These are phyloP conservation scores for Boletus sp. DNA, from an alignment of 768 basidiomycete species.

Conservation along the genomic window DNA sequence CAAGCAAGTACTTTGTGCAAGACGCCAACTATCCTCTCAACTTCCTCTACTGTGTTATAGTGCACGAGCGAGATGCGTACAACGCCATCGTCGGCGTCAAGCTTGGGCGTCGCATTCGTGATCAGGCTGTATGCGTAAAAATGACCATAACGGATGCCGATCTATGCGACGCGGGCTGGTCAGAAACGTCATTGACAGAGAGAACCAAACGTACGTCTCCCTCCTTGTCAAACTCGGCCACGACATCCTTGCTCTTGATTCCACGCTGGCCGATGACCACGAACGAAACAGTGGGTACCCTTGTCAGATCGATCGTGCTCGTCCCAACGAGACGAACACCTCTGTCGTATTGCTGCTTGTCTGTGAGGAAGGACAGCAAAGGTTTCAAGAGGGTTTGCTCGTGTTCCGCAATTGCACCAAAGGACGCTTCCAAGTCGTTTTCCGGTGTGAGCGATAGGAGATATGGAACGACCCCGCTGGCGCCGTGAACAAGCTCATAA, in stretches of 20 bases:
- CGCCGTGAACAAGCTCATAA: conserved; percentile 66
- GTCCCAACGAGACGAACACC: conserved; percentile 72
- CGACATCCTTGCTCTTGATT: conserved; percentile 61
- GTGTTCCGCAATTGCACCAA: conserved; percentile 56
- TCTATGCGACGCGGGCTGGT: conserved; percentile 36
- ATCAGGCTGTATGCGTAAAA: conserved; percentile 74
- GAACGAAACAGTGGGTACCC: conserved; percentile 73
- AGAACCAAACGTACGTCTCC: conserved; percentile 50
- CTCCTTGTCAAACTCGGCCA: conserved; percentile 60
- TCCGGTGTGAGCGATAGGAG: conserved; percentile 56
- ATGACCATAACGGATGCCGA: conserved; percentile 77
- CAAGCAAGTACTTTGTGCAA: conserved; percentile 49
- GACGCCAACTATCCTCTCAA: conserved; percentile 54
- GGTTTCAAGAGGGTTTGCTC: conserved; percentile 58
- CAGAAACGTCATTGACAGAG: not conserved
- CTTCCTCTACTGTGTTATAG: conserved; percentile 75
- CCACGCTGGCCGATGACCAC: conserved; percentile 59
- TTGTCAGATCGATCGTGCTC: conserved; percentile 38
- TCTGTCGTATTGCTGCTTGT: conserved; percentile 45
- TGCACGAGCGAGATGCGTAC: conserved; percentile 78
- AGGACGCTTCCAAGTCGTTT: conserved; percentile 48
- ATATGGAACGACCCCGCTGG: conserved; percentile 61
- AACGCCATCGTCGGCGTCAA: conserved; percentile 63
- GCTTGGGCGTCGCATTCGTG: conserved; percentile 48
- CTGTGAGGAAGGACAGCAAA: conserved; percentile 55